These are phyloP conservation scores for Phytophthora chlamydospora DNA, from an alignment of 352 stramenopile genomes.

Conservation along the genomic window DNA sequence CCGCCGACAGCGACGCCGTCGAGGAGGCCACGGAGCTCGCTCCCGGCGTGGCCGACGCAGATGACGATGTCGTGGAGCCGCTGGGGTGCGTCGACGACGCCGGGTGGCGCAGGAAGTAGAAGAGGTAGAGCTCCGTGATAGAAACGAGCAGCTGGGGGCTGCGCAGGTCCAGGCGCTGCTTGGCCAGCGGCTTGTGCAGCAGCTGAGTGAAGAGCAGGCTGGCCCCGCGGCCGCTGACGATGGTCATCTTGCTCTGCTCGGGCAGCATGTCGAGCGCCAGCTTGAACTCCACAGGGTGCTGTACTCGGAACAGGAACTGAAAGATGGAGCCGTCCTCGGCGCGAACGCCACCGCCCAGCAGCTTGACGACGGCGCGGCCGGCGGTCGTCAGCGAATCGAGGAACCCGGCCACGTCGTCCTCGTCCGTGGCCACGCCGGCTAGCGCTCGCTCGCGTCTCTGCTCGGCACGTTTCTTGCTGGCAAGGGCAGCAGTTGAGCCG, in stretches of 20 bases:
- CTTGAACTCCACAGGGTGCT: slow-evolving; percentile 84
- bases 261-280: slow-evolving; percentile 78
- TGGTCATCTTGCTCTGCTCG: slow-evolving; percentile 81
- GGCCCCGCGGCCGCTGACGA: slow-evolving; percentile 68
- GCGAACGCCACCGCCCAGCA: slow-evolving; percentile 63
- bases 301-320: slow-evolving; percentile 79
- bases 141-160: slow-evolving; percentile 81
- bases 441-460: slow-evolving; percentile 51
- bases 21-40: slow-evolving; percentile 52
- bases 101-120: slow-evolving; percentile 86
- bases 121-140: slow-evolving; percentile 86
- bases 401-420: slow-evolving; percentile 68
- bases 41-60: slow-evolving; percentile 8
- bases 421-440: slow-evolving; percentile 46
- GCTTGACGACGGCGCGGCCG: slow-evolving; percentile 59
- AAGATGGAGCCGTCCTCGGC: slow-evolving; percentile 81
- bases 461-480: slow-evolving; percentile 34
- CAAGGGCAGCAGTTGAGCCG: slow-evolving; percentile 22
- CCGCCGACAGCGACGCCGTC: slow-evolving; percentile 58
- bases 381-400: slow-evolving; percentile 50
- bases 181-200: slow-evolving; percentile 80
- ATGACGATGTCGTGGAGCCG: slow-evolving; percentile 26
- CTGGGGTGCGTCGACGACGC: slow-evolving; percentile 72
- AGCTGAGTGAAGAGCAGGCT: slow-evolving; percentile 84
- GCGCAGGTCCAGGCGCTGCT: slow-evolving; percentile 78